phyloP scores from a whole-genome alignment of 768 basidiomycete genomes.

The Cantharellus anzutake region DNA sequence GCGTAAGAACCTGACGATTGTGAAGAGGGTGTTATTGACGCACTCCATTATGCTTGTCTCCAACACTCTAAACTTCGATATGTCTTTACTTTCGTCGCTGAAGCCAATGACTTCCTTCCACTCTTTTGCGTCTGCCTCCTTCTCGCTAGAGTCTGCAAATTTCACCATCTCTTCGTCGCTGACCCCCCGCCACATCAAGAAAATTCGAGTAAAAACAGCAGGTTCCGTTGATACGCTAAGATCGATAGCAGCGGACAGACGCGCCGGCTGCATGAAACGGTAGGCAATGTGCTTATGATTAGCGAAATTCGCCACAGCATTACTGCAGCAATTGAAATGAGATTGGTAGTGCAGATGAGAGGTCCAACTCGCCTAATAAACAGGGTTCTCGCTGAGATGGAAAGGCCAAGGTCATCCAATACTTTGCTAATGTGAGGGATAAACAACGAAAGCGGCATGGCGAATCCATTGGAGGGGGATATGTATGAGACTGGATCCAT shows the following conservation, averaged over 20 bases:
- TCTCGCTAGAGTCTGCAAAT: slow-evolving; percentile 66
- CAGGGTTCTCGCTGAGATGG: slow-evolving; percentile 58
- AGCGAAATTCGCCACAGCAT: slow-evolving; percentile 56
- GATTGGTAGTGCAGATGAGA: neutral
- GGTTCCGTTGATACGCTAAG: slow-evolving; percentile 67
- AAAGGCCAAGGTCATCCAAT: slow-evolving; percentile 72
- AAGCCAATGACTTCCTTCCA: slow-evolving; percentile 69
- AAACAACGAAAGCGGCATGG: slow-evolving; percentile 67
- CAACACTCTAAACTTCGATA: slow-evolving; percentile 53
- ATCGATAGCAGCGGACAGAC: slow-evolving; percentile 72
- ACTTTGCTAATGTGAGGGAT: slow-evolving; percentile 63
- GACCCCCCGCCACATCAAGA: slow-evolving; percentile 66
- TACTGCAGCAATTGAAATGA: slow-evolving; percentile 23
- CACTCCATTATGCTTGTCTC: slow-evolving; percentile 60
- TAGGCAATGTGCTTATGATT: slow-evolving; percentile 77
- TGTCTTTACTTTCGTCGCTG: slow-evolving; percentile 56
- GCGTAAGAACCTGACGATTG: too few species aligned
- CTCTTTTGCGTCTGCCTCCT: slow-evolving; percentile 63
- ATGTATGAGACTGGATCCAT: slow-evolving; percentile 65
- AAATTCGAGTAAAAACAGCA: slow-evolving; percentile 66
- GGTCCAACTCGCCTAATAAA: slow-evolving; percentile 47
- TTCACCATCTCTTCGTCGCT: slow-evolving; percentile 58
- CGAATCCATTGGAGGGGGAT: slow-evolving; percentile 65
- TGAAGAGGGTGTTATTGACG: neutral
- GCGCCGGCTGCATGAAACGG: slow-evolving; percentile 63